phyloP scores from a whole-genome alignment of 257 asterid species.

The Linaria vulgaris region DNA sequence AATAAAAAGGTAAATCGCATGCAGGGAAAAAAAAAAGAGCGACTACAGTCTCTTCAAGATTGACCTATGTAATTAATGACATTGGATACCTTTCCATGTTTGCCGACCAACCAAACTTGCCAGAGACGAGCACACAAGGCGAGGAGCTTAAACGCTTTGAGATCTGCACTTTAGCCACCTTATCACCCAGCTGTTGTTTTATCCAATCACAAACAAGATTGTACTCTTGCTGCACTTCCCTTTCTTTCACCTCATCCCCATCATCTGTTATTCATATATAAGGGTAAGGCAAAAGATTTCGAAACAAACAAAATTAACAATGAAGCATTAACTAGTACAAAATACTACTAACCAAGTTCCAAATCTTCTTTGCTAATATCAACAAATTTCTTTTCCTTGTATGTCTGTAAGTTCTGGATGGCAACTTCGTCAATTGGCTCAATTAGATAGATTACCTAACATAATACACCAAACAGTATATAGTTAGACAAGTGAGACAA shows the following conservation, averaged over 20 bases:
- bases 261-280: slow-evolving; percentile 50
- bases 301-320: not conserved
- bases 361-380: slow-evolving; percentile 99
- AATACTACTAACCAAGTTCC: slow-evolving; percentile 69
- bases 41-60: not conserved
- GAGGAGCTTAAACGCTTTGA: slow-evolving; percentile 95
- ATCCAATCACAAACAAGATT: slow-evolving; percentile 92
- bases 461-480: not conserved
- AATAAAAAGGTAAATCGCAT: too few relatives aligned
- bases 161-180: slow-evolving; percentile 95
- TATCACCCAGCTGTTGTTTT: slow-evolving; percentile 92
- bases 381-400: slow-evolving; percentile 93
- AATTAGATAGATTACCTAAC: slow-evolving; percentile 78
- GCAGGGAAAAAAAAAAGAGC: too few relatives aligned
- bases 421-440: slow-evolving; percentile 98
- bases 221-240: slow-evolving; percentile 83
- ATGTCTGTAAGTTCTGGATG: slow-evolving; percentile 89
- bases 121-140: slow-evolving; percentile 99
- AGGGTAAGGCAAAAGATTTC: not conserved
- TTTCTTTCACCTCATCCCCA: slow-evolving; percentile 82
- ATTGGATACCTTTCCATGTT: slow-evolving; percentile 89
- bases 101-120: slow-evolving; percentile 99
- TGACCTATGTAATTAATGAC: not conserved
- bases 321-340: not conserved
- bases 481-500: not conserved